Evolutionary conservation across 371 early-diverging fungal species (phyloP), one percentile per base, ranked within the genome.

Genomic region (Haplosporangium sp.): DNA sequence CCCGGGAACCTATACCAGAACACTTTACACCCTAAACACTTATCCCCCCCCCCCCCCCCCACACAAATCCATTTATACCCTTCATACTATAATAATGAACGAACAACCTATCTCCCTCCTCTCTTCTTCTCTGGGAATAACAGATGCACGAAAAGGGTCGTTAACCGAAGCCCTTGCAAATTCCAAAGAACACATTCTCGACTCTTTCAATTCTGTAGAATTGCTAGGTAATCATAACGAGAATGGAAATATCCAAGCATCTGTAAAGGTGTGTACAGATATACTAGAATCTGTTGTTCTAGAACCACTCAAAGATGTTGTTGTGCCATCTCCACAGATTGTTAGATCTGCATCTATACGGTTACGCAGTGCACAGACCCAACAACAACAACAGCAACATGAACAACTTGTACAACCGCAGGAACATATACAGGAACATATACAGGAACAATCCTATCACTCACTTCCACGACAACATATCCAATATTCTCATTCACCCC

Each of bases 401-500:
- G 8, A 42, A 42, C 42, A 42, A 42, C 42, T 5, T 42, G 42
- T 42, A 42, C 42, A 8, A 42, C 42, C 5, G 10, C 42, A 44
- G 17, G 45, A 62, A 5, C 57, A 47, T n/a, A n/a, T n/a, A 3
- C 62, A 55, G 19, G 10, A 15, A 19, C 37, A 52, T 47, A 6
- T 37, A 19, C 55, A 69, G 57, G 40, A 61, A 40, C 61, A 61
- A 48, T 19, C 34, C 3, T 38, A 38, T 1, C 2, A 44, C 5
- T 64, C 59, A 17, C 63, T 52, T 3, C 58, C 68, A 13, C 45
- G 55, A 60, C 61, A 69, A 34, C 65, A 75, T 27, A 65, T 75
- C 37, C 59, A 57, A 13, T 65, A 65, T 65, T 65, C 69, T 48
- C 53, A 55, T 55, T 20, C 70, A 48, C 71, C 65, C 35, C 69